phyloP scores from a whole-genome alignment of 805 yeast species.

The Wickerhamiella galacta region DNA sequence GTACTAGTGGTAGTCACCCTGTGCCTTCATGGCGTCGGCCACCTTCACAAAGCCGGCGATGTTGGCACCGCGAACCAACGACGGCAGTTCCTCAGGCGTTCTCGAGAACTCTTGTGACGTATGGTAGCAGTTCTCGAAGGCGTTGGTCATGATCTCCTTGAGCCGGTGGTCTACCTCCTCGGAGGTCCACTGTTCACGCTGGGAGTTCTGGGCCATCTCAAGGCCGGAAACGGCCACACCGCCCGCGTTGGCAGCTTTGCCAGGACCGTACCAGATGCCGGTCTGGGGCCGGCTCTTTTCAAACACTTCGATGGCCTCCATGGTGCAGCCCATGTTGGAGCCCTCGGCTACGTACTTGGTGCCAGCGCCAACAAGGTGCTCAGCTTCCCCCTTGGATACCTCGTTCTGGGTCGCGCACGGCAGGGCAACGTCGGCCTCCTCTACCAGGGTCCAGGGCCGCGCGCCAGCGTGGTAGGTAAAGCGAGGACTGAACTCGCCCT shows the following conservation, averaged over 20 bases:
- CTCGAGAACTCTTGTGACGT: conserved; percentile 70
- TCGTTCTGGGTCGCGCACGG: conserved; percentile 99
- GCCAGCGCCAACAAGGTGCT: conserved; percentile 83
- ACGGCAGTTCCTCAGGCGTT: conserved; percentile 64
- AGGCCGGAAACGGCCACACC: conserved; percentile 98
- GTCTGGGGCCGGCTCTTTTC: conserved; percentile 36
- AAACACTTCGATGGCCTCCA: conserved; percentile 88
- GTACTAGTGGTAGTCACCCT: conserved; percentile 56
- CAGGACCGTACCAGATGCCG: conserved; percentile 95
- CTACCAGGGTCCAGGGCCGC: conserved; percentile 91
- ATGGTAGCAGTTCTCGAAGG: conserved; percentile 83
- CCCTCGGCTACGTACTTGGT: conserved; percentile 94
- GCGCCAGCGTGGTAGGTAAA: conserved; percentile 79
- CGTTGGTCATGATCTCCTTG: conserved; percentile 80
- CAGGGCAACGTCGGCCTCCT: conserved; percentile 84
- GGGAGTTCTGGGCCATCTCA: conserved; percentile 99
- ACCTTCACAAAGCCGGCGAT: conserved; percentile 98
- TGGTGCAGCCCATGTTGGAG: conserved; percentile 98
- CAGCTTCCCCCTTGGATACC: conserved; percentile 92
- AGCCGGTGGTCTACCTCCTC: conserved; percentile 87
- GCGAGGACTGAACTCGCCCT: conserved; percentile 15
- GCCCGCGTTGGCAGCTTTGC: conserved; percentile 98
- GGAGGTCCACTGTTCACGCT: conserved; percentile 74
- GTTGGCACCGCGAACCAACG: conserved; percentile 96
- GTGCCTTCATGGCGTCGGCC: conserved; percentile 95